These are phyloP conservation scores for Erythrobasidium hasegawianum DNA, from an alignment of 1,284 basidiomycete species.

Conservation along the genomic window DNA sequence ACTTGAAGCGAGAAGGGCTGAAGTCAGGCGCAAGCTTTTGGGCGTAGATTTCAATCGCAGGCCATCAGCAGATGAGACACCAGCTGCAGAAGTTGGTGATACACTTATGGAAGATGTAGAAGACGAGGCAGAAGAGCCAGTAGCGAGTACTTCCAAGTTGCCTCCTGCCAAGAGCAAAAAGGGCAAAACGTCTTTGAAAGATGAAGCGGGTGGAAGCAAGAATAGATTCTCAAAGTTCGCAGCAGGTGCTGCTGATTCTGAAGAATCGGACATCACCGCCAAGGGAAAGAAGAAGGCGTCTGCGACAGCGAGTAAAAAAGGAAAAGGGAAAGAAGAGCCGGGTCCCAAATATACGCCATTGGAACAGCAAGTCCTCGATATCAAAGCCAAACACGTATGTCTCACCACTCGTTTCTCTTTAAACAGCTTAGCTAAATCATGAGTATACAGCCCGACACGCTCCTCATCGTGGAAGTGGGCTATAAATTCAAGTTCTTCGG, in stretches of 20 bases:
- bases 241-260: background rate
- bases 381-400: constrained; percentile 34
- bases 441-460: constrained; percentile 38
- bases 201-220: too few relatives aligned
- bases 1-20: constrained; percentile 7
- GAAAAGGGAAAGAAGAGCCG: constrained; percentile 21
- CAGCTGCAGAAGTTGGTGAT: background rate
- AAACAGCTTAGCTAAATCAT: too few relatives aligned
- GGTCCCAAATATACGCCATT: constrained; percentile 44
- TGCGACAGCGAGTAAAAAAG: constrained; percentile 17
- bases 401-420: background rate
- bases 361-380: constrained; percentile 44
- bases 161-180: constrained; percentile 4
- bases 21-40: constrained; percentile 22
- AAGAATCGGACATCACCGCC: background rate
- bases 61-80: constrained; percentile 6
- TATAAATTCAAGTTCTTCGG: constrained; percentile 44
- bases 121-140: background rate
- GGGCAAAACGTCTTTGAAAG: background rate
- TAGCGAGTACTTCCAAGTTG: constrained; percentile 24
- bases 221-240: constrained; percentile 20
- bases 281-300: background rate
- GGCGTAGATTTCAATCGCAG: constrained; percentile 11
- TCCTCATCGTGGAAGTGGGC: constrained; percentile 44
- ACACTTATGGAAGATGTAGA: background rate